phyloP scores from a whole-genome alignment of 73 alveolate genomes.

The Paramecium primaurelia region DNA sequence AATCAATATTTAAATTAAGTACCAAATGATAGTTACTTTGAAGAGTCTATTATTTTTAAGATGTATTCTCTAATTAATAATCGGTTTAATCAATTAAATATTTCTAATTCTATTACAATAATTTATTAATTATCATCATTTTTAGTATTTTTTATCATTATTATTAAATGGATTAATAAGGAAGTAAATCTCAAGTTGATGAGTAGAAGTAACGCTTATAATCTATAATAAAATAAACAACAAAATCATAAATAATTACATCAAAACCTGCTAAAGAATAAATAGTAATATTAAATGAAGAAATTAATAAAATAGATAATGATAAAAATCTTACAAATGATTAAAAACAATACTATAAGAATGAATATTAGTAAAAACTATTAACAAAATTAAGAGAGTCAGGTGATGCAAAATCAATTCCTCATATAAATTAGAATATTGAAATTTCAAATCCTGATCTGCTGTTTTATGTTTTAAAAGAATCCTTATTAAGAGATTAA shows the following conservation, averaged over 20 bases:
- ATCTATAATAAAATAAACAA: background rate
- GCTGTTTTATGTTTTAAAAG: background rate
- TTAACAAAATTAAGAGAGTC: background rate
- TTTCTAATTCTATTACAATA: no score
- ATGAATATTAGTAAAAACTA: no score
- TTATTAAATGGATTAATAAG: no score
- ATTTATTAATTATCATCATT: no score
- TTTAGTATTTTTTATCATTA: no score
- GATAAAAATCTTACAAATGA: background rate
- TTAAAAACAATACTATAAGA: background rate
- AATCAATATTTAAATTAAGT: no score
- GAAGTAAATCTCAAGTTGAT: no score
- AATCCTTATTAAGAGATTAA: background rate
- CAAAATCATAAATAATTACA: no score
- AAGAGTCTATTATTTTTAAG: no score
- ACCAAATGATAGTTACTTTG: no score
- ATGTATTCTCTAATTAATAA: no score
- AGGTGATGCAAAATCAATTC: background rate
- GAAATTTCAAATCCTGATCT: background rate
- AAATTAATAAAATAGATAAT: background rate
- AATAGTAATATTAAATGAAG: background rate
- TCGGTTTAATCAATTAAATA: no score
- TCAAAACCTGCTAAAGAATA: background rate
- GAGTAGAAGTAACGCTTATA: background rate
- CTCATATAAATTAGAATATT: background rate